Evolutionary conservation across 129 eudicot species (phyloP).

Genomic region (Pittosporum tobira): DNA sequence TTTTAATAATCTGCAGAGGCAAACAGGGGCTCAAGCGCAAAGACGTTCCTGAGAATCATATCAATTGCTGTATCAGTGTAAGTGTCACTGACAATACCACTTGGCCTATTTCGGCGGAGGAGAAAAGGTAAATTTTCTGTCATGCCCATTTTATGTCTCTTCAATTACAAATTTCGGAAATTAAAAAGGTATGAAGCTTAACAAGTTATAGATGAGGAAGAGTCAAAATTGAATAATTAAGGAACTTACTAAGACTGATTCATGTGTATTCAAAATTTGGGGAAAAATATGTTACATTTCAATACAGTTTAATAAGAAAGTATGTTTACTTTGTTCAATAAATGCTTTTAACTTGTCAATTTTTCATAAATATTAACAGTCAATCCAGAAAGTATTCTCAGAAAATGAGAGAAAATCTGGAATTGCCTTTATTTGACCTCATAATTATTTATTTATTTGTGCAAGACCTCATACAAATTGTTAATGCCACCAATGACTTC

Average conservation of each 20-base stretch:
- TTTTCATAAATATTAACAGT: not conserved
- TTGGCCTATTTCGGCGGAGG: slow-evolving; percentile 4
- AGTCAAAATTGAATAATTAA: too few species aligned
- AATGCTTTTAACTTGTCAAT: not conserved
- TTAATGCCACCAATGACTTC: not conserved
- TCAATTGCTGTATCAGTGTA: not conserved
- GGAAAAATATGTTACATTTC: too few species aligned
- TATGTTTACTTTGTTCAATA: not conserved
- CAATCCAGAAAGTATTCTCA: not conserved
- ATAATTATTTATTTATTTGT: too few species aligned
- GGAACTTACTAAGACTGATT: too few species aligned
- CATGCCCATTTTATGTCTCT: not conserved
- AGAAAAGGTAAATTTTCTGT: not conserved
- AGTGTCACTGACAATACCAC: not conserved
- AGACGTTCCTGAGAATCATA: not conserved
- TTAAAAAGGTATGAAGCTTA: too few species aligned
- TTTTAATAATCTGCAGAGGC: too few species aligned
- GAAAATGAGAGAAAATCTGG: slow-evolving; percentile 3
- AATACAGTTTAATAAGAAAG: not conserved
- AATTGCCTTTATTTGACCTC: slow-evolving; percentile 6
- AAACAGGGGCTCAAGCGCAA: not conserved
- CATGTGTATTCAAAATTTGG: too few species aligned
- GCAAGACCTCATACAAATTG: not conserved
- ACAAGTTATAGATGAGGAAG: too few species aligned
- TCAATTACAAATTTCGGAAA: not conserved